phyloP scores from a whole-genome alignment of 805 yeast genomes.

The Kazachstania taianensis region DNA sequence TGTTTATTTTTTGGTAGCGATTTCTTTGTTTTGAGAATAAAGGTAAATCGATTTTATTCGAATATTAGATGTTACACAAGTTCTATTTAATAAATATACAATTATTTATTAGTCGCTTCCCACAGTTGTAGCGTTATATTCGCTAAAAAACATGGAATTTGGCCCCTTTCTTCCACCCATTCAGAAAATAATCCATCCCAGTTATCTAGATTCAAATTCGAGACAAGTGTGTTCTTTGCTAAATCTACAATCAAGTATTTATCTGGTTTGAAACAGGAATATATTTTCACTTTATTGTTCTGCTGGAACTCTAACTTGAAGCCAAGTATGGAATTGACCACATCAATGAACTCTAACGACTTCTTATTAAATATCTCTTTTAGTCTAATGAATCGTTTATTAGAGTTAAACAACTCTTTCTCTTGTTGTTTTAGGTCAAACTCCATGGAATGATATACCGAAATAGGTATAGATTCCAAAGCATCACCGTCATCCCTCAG shows the following conservation, averaged over 20 bases:
- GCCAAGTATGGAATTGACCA: conserved; percentile 61
- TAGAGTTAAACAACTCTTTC: conserved; percentile 36
- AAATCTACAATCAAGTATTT: conserved; percentile 49
- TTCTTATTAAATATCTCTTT: conserved; percentile 52
- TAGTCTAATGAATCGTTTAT: conserved; percentile 43
- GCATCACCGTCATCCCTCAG: conserved; percentile 11
- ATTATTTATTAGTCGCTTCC: too few species aligned
- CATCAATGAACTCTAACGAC: conserved; percentile 60
- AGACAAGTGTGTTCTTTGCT: conserved; percentile 43
- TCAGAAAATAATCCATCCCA: conserved; percentile 45
- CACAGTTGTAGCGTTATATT: conserved; percentile 61
- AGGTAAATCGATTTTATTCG: background rate
- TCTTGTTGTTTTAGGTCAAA: conserved; percentile 43
- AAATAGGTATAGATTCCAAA: conserved; percentile 40
- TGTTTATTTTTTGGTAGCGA: background rate
- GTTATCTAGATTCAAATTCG: conserved; percentile 29
- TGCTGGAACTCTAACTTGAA: conserved; percentile 58
- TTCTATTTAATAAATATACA: too few species aligned
- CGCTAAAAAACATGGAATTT: conserved; percentile 69
- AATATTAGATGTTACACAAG: background rate
- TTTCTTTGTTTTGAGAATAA: background rate
- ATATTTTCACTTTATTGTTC: conserved; percentile 45
- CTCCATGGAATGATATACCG: conserved; percentile 53
- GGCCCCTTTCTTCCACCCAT: conserved; percentile 61
- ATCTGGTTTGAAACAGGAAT: conserved; percentile 35